A percentile compares a stretch with the other conserved stretches of the same genome.
phyloP scores from a whole-genome alignment of 2,329 filamentous ascomycete genomes.

The Paecilomyces variotii region DNA sequence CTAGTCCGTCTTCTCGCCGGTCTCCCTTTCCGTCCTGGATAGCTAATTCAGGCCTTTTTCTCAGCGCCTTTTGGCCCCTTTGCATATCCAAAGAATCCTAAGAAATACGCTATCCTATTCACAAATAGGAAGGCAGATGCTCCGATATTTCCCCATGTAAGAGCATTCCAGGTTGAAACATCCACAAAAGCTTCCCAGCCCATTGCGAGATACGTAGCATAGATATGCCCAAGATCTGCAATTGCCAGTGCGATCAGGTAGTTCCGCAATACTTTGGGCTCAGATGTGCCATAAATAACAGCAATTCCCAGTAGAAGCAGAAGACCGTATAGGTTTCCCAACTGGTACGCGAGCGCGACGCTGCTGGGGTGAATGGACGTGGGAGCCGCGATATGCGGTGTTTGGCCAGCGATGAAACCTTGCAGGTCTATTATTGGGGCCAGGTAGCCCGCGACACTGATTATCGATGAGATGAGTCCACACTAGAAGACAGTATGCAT shows the following conservation, averaged over 20 bases:
- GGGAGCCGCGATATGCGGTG: conserved; percentile 32
- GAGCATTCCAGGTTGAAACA: conserved; percentile 55
- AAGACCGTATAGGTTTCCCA: conserved; percentile 63
- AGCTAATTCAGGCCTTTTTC: conserved; percentile 8
- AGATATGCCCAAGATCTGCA: conserved; percentile 62
- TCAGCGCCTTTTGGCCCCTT: conserved; percentile 12
- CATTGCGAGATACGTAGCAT: conserved; percentile 51
- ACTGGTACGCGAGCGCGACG: conserved; percentile 55
- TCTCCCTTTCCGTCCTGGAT: background rate
- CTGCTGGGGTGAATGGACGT: conserved; percentile 28
- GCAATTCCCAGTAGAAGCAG: conserved; percentile 57
- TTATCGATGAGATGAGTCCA: conserved; percentile 3
- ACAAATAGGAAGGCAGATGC: conserved; percentile 53
- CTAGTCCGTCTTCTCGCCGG: too few relatives aligned
- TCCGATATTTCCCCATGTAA: conserved; percentile 67
- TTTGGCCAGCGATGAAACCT: conserved; percentile 58
- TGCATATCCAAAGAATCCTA: conserved; percentile 50
- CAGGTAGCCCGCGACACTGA: conserved; percentile 53
- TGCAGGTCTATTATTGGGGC: conserved; percentile 49
- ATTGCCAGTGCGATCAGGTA: conserved; percentile 59
- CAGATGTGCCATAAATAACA: conserved; percentile 56
- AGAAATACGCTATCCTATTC: conserved; percentile 50
- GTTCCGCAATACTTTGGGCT: conserved; percentile 57
- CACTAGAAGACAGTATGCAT: conserved; percentile 6
- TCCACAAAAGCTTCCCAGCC: conserved; percentile 48